phyloP scores from a whole-genome alignment of 805 yeast species.

The Grigorovia yakushimaensis region DNA sequence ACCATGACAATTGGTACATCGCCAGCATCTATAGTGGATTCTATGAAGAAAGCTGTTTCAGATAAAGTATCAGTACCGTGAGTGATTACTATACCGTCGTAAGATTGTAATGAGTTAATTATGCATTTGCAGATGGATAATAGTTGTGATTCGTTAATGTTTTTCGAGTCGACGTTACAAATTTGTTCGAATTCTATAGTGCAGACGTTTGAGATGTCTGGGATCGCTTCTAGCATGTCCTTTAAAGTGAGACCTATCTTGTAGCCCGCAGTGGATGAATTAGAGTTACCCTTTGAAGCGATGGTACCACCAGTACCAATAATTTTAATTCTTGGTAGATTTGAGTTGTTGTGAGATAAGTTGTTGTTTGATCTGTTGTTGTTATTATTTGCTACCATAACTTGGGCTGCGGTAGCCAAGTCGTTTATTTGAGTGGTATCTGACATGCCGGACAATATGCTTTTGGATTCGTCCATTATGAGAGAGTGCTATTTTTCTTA shows the following conservation, averaged over 20 bases:
- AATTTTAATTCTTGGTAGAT: conserved; percentile 35
- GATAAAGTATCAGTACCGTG: conserved; percentile 68
- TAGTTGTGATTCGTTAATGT: conserved; percentile 39
- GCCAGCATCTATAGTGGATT: conserved; percentile 35
- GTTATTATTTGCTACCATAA: neutral
- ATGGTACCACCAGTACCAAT: conserved; percentile 54
- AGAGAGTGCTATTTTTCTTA: too few relatives aligned
- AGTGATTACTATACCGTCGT: conserved; percentile 54
- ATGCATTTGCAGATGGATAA: conserved; percentile 38
- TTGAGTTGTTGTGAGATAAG: too few relatives aligned
- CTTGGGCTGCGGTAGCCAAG: conserved; percentile 1
- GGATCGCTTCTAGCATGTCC: conserved; percentile 43
- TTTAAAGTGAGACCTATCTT: conserved; percentile 42
- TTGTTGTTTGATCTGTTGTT: neutral
- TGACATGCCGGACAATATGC: neutral
- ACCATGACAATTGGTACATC: conserved; percentile 55
- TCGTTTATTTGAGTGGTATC: neutral
- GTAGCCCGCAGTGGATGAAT: conserved; percentile 46
- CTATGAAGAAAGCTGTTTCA: conserved; percentile 57
- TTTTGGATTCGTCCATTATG: neutral
- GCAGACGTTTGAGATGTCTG: conserved; percentile 45
- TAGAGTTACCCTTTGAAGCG: conserved; percentile 41
- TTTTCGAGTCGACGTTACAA: conserved; percentile 52
- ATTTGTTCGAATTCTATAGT: conserved; percentile 54
- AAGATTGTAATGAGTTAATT: conserved; percentile 34